Conservation (phyloP, 2,329 filamentous ascomycete species). For the Colletotrichum kahawae region DNA sequence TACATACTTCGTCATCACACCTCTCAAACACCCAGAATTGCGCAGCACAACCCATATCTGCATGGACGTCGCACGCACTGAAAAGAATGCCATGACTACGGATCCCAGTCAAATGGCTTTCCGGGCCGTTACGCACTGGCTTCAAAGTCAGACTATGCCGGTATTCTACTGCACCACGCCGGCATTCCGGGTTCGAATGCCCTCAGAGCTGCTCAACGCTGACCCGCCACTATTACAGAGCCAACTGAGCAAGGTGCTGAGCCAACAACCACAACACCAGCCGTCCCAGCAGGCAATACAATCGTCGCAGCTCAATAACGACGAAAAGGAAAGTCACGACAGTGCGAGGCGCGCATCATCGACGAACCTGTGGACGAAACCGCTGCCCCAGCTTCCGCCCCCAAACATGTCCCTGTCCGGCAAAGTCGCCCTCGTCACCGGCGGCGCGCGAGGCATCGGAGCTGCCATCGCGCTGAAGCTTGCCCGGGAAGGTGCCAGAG, state of each 20-base stretch:
- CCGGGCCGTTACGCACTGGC: constrained; percentile 22
- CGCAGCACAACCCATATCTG: constrained; percentile 15
- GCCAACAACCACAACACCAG: constrained; percentile 3
- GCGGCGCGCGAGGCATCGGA: constrained; percentile 61
- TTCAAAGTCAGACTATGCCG: constrained; percentile 22
- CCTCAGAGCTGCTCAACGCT: constrained; percentile 16
- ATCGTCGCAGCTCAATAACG: constrained; percentile 7
- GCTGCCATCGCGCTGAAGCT: constrained; percentile 63
- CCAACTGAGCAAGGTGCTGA: constrained; percentile 17
- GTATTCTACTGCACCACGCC: constrained; percentile 23
- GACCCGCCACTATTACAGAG: constrained; percentile 19
- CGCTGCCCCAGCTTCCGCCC: constrained; percentile 21
- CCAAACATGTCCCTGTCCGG: constrained; percentile 22
- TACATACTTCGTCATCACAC: constrained; percentile 19
- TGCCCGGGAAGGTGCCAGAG: constrained; percentile 59
- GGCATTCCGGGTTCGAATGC: constrained; percentile 15
- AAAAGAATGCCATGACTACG: constrained; percentile 23
- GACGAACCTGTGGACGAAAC: constrained; percentile 22
- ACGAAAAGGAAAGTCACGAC: constrained; percentile 3
- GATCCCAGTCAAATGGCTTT: constrained; percentile 24
- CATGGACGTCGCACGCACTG: constrained; percentile 21
- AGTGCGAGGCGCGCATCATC: constrained; percentile 14
- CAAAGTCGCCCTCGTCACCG: constrained; percentile 27
- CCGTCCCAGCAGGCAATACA: not conserved
- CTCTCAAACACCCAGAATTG: not conserved